phyloP scores from a whole-genome alignment of 2,329 filamentous ascomycete genomes.

The Aphanocladium album region DNA sequence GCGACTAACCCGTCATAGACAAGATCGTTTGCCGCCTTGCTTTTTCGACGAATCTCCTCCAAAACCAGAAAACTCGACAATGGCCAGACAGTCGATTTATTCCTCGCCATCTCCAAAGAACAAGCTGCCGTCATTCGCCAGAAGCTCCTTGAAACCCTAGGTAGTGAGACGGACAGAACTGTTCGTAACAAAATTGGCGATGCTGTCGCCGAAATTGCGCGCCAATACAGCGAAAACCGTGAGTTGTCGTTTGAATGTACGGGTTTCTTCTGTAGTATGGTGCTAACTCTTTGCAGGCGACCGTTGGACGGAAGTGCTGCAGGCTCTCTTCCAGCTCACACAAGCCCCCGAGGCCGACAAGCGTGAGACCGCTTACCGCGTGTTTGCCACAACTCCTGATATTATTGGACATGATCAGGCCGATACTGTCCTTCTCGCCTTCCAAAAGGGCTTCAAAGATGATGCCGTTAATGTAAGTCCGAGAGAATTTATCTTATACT shows the following conservation, averaged over 20 bases:
- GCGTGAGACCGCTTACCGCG: slow-evolving; percentile 88
- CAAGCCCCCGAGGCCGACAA: slow-evolving; percentile 78
- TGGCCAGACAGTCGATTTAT: slow-evolving; percentile 74
- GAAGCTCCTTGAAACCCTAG: slow-evolving; percentile 75
- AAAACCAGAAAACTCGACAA: slow-evolving; percentile 75
- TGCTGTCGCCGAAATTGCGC: slow-evolving; percentile 90
- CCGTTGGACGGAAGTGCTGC: slow-evolving; percentile 84
- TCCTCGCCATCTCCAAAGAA: slow-evolving; percentile 69
- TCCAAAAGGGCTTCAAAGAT: slow-evolving; percentile 89
- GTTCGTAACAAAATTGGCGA: slow-evolving; percentile 96
- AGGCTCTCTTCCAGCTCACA: slow-evolving; percentile 82
- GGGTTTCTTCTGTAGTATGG: no score
- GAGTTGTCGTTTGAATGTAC: slow-evolving; percentile 30
- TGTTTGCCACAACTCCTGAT: slow-evolving; percentile 89
- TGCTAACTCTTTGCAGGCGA: slow-evolving; percentile 53
- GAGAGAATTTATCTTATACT: slow-evolving; percentile 13
- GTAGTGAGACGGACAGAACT: slow-evolving; percentile 63
- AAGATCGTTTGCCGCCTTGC: slow-evolving; percentile 85
- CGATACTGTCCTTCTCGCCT: slow-evolving; percentile 80
- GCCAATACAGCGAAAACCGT: slow-evolving; percentile 93
- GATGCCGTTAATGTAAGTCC: slow-evolving; percentile 66
- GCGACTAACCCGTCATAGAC: slow-evolving; percentile 48
- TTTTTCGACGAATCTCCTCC: slow-evolving; percentile 89
- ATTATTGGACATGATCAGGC: slow-evolving; percentile 97
- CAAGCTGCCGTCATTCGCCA: slow-evolving; percentile 74